Evolutionary conservation across 495 filamentous ascomycete genomes (phyloP), one percentile per base, ranked within the genome.

Genomic region (Elasticomyces elasticus): DNA sequence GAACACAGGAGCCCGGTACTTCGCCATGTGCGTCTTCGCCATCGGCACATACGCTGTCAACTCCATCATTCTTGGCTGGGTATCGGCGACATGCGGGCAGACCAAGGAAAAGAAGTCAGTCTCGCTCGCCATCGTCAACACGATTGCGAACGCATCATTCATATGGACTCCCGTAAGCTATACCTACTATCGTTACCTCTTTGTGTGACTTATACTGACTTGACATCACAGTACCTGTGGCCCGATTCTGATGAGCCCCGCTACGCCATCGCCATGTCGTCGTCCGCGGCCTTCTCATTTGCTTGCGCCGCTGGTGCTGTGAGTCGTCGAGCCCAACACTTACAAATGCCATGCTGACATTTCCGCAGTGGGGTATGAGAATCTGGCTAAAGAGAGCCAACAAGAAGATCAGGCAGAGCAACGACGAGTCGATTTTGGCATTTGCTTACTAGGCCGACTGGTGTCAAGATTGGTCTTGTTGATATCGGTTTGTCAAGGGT

Each of bases 81-180:
- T 75, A 0, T 72, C 72, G 12, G 71, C 72, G 49, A 76, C 74
- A n/a, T 72, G 79, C 27, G 73, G 74, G 1, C 70, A 78, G 33
- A 67, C 76, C 0, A 67, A 61, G 23, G 69, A 69, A 60, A 69
- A 69, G 58, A 69, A 76, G 17, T 74, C 77, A 7, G 73, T 68
- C 9, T 64, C 71, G 15, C 64, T 82, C 15, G 74, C 76, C 24
- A 78, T 81, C 51, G 72, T 73, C 38, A 81, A 79, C 58, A 76
- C 76, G 51, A 64, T 79, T 42, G 74, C 73, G 2, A 79, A 80
- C 61, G 62, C 69, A 20, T 72, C 70, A 1, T 78, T 72, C 51
- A 76, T 80, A 41, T 81, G 78, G 60, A 76, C 75, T 15, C 69
- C 72, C 17, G 64, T 67, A 51, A 23, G 62, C 41, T 46, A 13